A percentile compares a stretch with the other conserved stretches of the same genome.
phyloP scores from a whole-genome alignment of 345 rosid genomes.

The Eucalyptus pauciflora region DNA sequence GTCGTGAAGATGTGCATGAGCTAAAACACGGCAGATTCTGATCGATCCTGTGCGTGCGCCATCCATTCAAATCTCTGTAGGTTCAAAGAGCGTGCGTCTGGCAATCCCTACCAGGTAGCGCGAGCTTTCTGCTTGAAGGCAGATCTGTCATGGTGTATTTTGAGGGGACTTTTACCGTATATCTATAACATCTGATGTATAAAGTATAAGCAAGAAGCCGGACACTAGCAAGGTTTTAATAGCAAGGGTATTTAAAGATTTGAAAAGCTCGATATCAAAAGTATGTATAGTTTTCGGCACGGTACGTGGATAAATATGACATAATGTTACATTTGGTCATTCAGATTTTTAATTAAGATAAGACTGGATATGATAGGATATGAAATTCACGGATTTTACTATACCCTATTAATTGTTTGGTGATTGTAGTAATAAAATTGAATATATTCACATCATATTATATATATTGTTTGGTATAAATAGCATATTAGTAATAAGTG shows the following conservation, averaged over 20 bases:
- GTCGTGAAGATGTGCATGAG: not conserved
- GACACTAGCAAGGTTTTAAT: not conserved
- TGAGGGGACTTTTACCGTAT: not conserved
- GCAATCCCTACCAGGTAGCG: not conserved
- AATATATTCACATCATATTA: no score
- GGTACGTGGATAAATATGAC: not conserved
- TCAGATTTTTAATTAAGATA: no score
- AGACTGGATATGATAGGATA: accelerated
- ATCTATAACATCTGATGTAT: not conserved
- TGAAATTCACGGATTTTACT: no score
- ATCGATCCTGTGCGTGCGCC: not conserved
- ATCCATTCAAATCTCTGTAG: not conserved
- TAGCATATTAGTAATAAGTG: no score
- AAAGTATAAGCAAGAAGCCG: not conserved
- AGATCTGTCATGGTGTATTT: not conserved
- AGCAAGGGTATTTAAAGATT: not conserved
- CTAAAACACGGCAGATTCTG: not conserved
- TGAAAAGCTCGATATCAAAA: not conserved
- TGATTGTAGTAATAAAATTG: no score
- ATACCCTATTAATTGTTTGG: accelerated
- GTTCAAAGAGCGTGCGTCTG: not conserved
- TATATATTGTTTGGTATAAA: no score
- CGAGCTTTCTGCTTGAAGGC: not conserved
- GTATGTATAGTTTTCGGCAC: not conserved
- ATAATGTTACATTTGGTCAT: not conserved